phyloP scores from a whole-genome alignment of 2,329 filamentous ascomycete genomes.

The Cercospora citrullina region DNA sequence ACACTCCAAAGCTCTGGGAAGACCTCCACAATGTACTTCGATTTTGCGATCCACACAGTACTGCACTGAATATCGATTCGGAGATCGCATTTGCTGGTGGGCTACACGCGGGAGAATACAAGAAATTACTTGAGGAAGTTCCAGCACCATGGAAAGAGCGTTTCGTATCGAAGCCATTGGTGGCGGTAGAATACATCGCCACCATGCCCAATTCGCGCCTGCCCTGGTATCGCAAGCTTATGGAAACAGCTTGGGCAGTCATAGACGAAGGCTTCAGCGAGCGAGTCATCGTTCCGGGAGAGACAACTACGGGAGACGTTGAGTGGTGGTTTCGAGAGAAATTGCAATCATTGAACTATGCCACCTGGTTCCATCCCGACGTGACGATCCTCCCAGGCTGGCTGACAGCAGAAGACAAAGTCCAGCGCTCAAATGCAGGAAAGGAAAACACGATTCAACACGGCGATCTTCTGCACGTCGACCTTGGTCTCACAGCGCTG shows the following conservation, averaged over 20 bases:
- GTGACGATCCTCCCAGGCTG: constrained; percentile 21
- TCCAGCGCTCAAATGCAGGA: neutral
- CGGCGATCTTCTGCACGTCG: constrained; percentile 27
- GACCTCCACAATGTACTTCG: constrained; percentile 16
- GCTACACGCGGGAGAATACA: constrained; percentile 23
- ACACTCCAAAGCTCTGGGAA: constrained; percentile 20
- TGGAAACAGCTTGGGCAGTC: constrained; percentile 27
- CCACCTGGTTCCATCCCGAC: constrained; percentile 27
- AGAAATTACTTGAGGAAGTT: constrained; percentile 11
- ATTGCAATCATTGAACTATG: constrained; percentile 26
- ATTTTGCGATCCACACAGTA: constrained; percentile 18
- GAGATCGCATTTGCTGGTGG: constrained; percentile 28
- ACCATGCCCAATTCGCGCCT: constrained; percentile 23
- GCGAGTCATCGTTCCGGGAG: constrained; percentile 19
- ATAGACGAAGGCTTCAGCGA: constrained; percentile 25
- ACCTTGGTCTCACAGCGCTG: constrained; percentile 27
- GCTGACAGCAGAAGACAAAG: neutral
- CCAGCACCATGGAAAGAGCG: constrained; percentile 17
- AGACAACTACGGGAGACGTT: constrained; percentile 24
- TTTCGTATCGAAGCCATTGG: constrained; percentile 20
- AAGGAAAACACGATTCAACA: constrained; percentile 11
- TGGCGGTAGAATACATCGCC: constrained; percentile 27
- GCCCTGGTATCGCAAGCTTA: constrained; percentile 24
- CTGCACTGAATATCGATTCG: constrained; percentile 21
- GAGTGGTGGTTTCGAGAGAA: constrained; percentile 30